A percentile compares a stretch with the other conserved stretches of the same genome.
Conservation (phyloP, 305 asterid genomes). For the Fraxinus sp. region DNA sequence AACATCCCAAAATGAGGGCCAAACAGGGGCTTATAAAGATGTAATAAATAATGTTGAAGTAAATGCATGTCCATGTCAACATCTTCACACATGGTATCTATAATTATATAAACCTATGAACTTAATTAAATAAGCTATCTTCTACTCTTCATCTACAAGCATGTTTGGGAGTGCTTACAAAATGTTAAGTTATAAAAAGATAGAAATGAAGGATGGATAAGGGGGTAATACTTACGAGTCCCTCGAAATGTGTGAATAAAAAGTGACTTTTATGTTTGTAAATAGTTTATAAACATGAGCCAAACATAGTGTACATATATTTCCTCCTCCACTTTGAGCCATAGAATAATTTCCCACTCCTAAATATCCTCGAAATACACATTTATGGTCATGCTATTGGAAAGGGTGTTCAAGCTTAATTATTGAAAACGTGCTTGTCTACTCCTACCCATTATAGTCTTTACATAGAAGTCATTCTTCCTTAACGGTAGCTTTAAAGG, state of each 20-base stretch:
- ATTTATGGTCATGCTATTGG: not conserved
- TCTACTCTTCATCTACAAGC: not conserved
- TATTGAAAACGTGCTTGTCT: not conserved
- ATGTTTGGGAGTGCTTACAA: not conserved
- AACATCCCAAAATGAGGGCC: too few species aligned
- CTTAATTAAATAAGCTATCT: not conserved
- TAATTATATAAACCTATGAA: not conserved
- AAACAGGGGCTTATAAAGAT: not conserved
- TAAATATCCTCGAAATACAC: not conserved
- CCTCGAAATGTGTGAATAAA: not conserved
- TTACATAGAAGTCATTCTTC: too few species aligned
- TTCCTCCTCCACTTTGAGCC: not conserved
- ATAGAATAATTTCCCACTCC: not conserved
- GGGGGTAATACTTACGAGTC: not conserved
- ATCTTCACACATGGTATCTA: not conserved
- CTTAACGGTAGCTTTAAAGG: too few species aligned
- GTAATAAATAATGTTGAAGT: not conserved
- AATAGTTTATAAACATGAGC: too few species aligned
- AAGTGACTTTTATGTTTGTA: not conserved
- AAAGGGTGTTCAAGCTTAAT: not conserved
- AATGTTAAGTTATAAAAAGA: too few species aligned
- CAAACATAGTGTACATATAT: not conserved
- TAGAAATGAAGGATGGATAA: not conserved
- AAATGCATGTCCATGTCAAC: conserved; percentile 3
- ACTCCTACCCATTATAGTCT: not conserved